Conservation (phyloP, 75 land plant genomes). For the Azolla pinnata region DNA sequence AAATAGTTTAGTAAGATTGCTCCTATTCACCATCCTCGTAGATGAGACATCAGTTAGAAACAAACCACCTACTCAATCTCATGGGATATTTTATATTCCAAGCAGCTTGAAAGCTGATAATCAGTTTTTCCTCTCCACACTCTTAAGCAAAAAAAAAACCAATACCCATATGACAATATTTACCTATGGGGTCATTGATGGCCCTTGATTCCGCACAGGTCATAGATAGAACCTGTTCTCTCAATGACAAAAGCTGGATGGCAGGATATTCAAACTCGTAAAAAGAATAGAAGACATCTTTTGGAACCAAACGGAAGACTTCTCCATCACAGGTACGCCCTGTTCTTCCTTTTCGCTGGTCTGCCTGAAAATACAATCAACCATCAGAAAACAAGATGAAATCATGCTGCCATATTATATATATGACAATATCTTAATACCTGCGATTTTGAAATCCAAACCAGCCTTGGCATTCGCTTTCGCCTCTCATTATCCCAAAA, state of each 20-base stretch:
- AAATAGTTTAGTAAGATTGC: too few species aligned
- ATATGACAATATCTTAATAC: slow-evolving; percentile 15
- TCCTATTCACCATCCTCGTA: too few species aligned
- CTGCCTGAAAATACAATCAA: slow-evolving; percentile 42
- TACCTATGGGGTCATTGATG: slow-evolving; percentile 79
- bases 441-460: slow-evolving; percentile 88
- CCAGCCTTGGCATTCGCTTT: slow-evolving; percentile 46
- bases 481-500: slow-evolving; percentile 49
- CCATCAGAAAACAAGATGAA: too few species aligned
- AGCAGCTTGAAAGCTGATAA: too few species aligned
- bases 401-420: too few species aligned
- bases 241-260: slow-evolving; percentile 59
- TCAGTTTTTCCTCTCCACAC: too few species aligned
- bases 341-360: slow-evolving; percentile 84
- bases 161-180: not conserved
- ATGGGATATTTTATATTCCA: too few species aligned
- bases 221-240: slow-evolving; percentile 63
- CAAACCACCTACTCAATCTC: too few species aligned
- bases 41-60: too few species aligned
- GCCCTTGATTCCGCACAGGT: slow-evolving; percentile 66
- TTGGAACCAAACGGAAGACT: slow-evolving; percentile 57
- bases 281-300: slow-evolving; percentile 34
- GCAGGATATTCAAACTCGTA: slow-evolving; percentile 53
- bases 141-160: not conserved
- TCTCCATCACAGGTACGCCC: slow-evolving; percentile 86